Conservation (phyloP, 768 basidiomycete species). For the Strobilomyces dryophilus region DNA sequence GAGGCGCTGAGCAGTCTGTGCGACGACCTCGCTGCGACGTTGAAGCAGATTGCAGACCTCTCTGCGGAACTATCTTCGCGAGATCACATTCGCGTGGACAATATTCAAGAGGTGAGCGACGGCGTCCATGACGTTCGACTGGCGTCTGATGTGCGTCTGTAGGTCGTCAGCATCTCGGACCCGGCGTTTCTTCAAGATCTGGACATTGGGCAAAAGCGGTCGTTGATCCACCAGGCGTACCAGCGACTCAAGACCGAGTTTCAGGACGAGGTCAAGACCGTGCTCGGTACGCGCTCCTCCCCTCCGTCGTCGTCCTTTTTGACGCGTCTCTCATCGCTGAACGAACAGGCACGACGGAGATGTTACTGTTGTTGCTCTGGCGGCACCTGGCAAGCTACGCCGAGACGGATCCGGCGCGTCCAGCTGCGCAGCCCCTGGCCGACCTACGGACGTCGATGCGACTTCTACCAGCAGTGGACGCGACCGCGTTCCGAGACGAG, state of each 20-base stretch:
- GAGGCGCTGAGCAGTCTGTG: slow-evolving; percentile 62
- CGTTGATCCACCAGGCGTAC: slow-evolving; percentile 61
- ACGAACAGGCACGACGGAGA: slow-evolving; percentile 60
- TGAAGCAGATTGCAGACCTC: slow-evolving; percentile 66
- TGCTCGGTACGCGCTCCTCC: slow-evolving; percentile 45
- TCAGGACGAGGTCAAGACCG: slow-evolving; percentile 45
- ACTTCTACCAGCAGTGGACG: slow-evolving; percentile 52
- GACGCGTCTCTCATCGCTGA: not conserved
- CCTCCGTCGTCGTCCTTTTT: too few relatives aligned
- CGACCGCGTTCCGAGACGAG: slow-evolving; percentile 55
- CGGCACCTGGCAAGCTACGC: slow-evolving; percentile 71
- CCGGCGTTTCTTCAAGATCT: slow-evolving; percentile 58
- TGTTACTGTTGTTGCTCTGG: slow-evolving; percentile 77
- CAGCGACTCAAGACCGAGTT: slow-evolving; percentile 39
- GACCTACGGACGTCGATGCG: slow-evolving; percentile 50
- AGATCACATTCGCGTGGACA: slow-evolving; percentile 67
- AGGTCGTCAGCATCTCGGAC: slow-evolving; percentile 53
- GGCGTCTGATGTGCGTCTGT: not conserved
- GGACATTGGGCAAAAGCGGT: slow-evolving; percentile 64
- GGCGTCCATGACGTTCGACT: slow-evolving; percentile 5
- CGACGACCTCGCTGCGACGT: slow-evolving; percentile 52
- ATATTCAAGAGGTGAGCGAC: slow-evolving; percentile 58
- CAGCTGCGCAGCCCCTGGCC: slow-evolving; percentile 4
- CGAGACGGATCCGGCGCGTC: slow-evolving; percentile 24
- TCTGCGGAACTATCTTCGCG: slow-evolving; percentile 67